Evolutionary conservation across 495 filamentous ascomycete genomes (phyloP).

Genomic region (Jackrogersella multiformis): DNA sequence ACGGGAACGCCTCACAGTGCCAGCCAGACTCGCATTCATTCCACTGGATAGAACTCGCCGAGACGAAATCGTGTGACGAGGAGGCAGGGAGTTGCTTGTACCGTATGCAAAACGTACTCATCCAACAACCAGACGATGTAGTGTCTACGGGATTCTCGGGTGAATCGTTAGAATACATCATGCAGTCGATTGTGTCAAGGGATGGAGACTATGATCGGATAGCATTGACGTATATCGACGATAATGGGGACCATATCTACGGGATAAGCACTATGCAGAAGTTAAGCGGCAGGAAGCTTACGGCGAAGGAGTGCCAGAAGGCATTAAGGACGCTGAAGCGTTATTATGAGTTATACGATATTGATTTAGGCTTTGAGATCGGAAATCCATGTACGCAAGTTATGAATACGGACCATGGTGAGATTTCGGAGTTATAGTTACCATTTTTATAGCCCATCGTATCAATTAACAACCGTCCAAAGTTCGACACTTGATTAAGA

Average conservation of each 20-base stretch:
- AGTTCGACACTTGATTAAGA: too few species aligned
- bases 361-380: conserved; percentile 7
- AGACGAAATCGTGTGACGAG: conserved; percentile 2
- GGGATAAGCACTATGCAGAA: not conserved
- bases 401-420: not conserved
- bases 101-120: not conserved
- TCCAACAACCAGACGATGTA: not conserved
- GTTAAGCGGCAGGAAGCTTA: not conserved
- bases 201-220: not conserved
- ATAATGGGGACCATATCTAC: not conserved
- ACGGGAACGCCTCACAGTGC: not conserved
- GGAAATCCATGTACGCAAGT: not conserved
- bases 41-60: conserved; percentile 6
- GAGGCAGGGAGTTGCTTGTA: not conserved
- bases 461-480: too few species aligned
- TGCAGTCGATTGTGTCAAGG: not conserved
- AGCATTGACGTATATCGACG: not conserved
- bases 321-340: conserved; percentile 7
- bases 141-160: not conserved
- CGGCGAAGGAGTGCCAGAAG: not conserved
- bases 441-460: not conserved
- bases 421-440: not conserved
- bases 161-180: not conserved
- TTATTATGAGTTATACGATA: conserved; percentile 7
- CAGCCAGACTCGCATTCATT: conserved; percentile 7